A percentile compares a stretch with the other conserved stretches of the same genome.
Evolutionary conservation across 2,329 filamentous ascomycete species (phyloP).

Genomic region (Penicillium decumbens): DNA sequence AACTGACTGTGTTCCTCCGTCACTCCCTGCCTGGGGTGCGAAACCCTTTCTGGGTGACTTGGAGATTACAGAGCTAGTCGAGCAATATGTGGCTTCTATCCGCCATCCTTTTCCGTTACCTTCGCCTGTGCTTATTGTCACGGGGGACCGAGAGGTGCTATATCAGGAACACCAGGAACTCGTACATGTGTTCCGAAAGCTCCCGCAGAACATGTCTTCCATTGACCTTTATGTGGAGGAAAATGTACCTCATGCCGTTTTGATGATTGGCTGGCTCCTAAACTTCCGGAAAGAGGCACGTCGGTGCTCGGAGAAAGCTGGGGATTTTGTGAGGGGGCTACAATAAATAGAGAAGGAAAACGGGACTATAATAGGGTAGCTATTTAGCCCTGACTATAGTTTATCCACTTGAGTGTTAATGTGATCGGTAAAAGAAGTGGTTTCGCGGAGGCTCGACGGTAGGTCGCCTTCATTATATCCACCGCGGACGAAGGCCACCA

Average conservation of each 20-base stretch:
- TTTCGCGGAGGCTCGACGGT: slow-evolving; percentile 10
- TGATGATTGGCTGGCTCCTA: slow-evolving; percentile 19
- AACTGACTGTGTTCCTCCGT: slow-evolving; percentile 14
- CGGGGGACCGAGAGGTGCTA: slow-evolving; percentile 13
- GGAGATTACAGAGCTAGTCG: slow-evolving; percentile 7
- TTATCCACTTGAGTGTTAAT: neutral
- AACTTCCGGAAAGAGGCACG: slow-evolving; percentile 12
- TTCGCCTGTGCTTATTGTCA: slow-evolving; percentile 18
- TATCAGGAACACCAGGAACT: slow-evolving; percentile 9
- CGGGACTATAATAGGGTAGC: neutral
- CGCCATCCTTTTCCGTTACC: slow-evolving; percentile 18
- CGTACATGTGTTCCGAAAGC: slow-evolving; percentile 1
- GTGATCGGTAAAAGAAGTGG: slow-evolving; percentile 9
- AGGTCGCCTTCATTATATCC: slow-evolving; percentile 8
- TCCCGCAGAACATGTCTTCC: slow-evolving; percentile 5
- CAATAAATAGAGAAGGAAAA: neutral
- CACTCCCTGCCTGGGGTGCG: slow-evolving; percentile 14
- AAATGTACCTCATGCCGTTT: slow-evolving; percentile 13
- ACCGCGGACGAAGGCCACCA: slow-evolving; percentile 29
- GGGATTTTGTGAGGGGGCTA: slow-evolving; percentile 10
- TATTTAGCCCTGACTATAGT: too few species aligned
- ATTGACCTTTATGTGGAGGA: slow-evolving; percentile 14
- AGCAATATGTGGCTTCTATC: slow-evolving; percentile 15
- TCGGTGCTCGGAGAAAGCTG: slow-evolving; percentile 11
- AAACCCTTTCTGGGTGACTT: slow-evolving; percentile 10